Evolutionary conservation across 176 grass and related monocot genomes (phyloP).

Genomic region (Luzula sylvatica): DNA sequence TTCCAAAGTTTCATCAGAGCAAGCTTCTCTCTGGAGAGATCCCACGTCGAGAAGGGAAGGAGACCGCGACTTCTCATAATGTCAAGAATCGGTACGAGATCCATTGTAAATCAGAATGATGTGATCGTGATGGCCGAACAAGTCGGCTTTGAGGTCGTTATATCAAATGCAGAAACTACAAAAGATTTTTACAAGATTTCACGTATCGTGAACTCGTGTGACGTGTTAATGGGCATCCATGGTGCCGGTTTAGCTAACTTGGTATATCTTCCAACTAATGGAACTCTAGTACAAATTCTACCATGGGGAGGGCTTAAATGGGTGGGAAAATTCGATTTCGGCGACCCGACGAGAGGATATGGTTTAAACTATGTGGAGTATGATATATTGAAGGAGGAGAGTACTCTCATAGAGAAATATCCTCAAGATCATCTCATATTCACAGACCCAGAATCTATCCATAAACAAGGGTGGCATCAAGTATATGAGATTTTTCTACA

Average conservation of each 20-base stretch:
- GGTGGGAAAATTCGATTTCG: conserved; percentile 53
- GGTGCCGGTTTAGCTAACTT: conserved; percentile 68
- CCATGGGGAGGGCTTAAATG: conserved; percentile 73
- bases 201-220: conserved; percentile 37
- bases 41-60: background rate
- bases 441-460: conserved; percentile 39
- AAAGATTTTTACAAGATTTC: conserved; percentile 28
- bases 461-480: conserved; percentile 37
- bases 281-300: conserved; percentile 56
- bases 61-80: conserved; percentile 56
- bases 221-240: conserved; percentile 59
- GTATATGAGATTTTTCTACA: conserved; percentile 44
- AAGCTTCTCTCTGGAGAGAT: conserved; percentile 31
- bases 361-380: conserved; percentile 53
- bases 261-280: conserved; percentile 50
- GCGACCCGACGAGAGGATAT: conserved; percentile 48
- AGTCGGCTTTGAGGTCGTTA: conserved; percentile 39
- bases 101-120: conserved; percentile 30
- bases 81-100: conserved; percentile 24
- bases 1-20: conserved; percentile 50
- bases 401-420: conserved; percentile 59
- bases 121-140: conserved; percentile 34
- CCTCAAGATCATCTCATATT: conserved; percentile 39
- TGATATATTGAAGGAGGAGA: conserved; percentile 42
- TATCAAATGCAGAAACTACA: conserved; percentile 37